Evolutionary conservation across 768 basidiomycete species (phyloP), one percentile per base, ranked within the genome.

Genomic region (Suillus bovinus): DNA sequence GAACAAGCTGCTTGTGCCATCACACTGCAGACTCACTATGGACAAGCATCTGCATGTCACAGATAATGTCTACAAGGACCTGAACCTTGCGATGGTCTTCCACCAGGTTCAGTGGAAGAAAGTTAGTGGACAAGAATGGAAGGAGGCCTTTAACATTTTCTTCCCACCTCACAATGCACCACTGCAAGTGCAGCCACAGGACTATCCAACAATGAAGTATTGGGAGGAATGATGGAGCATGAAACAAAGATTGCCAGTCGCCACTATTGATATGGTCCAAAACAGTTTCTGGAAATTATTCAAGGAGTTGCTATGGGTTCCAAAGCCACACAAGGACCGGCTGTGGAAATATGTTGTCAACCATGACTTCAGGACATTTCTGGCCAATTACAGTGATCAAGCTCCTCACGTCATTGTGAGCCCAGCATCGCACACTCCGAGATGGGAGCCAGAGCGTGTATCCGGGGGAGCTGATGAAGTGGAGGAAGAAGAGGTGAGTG

Each of bases 281-380:
- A 17, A 2, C 7, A 39, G 6, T 2, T 47, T 24, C 20, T 31
- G 22, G 42, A 17, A 0, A 1, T 3, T 60, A 0, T 60, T 60
- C 44, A 47, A 50, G 10, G 5, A 31, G 17, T 8, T 60, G 29
- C 3, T 6, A 1, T 60, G 59, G 59, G 14, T 60, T n/a, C 24
- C 59, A 2, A 60, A 47, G 20, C 59, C 59, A n/a, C 34, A 38
- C 59, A 27, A 27, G 10, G 46, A 50, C 44, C 27, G 59, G 3
- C 27, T 49, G 2, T 60, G 59, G 59, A 34, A 50, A 8, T 60
- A 60, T 29, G 14, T 5, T 9, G 34, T 36, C 10, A 11, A 36
- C 24, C 8, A 36, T 0, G 22, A n/a, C 34, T 60, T 60, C 27
- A 9, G 14, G 10, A 60, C 4, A 0, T 34, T 9, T 0, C 59